phyloP scores from a whole-genome alignment of 345 rosid genomes.

The Linum trigynum region DNA sequence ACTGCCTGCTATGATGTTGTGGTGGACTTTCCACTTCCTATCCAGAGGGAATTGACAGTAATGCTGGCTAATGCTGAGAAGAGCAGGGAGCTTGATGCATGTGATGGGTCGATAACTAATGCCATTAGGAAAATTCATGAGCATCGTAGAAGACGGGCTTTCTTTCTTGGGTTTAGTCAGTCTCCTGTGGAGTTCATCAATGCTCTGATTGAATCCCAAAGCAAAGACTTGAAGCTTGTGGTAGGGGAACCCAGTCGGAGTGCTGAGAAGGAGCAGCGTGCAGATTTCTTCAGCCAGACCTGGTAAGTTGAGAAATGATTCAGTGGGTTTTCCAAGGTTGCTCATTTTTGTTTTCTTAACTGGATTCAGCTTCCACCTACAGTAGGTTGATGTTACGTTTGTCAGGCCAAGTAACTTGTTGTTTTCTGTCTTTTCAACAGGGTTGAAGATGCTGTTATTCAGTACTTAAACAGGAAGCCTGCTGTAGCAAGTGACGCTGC shows the following conservation, averaged over 20 bases:
- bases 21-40: conserved; percentile 85
- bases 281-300: conserved; percentile 93
- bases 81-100: conserved; percentile 88
- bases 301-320: conserved; percentile 31
- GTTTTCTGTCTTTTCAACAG: conserved; percentile 20
- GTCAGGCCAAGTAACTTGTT: conserved; percentile 11
- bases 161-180: conserved; percentile 95
- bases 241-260: conserved; percentile 83
- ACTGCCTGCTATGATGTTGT: conserved; percentile 91
- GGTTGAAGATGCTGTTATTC: conserved; percentile 98
- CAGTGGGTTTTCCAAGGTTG: too few relatives aligned
- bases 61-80: conserved; percentile 88
- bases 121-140: conserved; percentile 92
- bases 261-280: conserved; percentile 74
- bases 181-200: conserved; percentile 93
- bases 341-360: too few relatives aligned
- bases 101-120: conserved; percentile 86
- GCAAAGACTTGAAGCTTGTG: conserved; percentile 77
- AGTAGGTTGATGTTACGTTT: too few relatives aligned
- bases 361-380: too few relatives aligned
- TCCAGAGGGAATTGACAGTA: conserved; percentile 78
- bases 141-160: conserved; percentile 83
- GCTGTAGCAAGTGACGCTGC: conserved; percentile 75
- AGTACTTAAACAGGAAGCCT: conserved; percentile 89
- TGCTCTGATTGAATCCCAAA: conserved; percentile 86